Percentiles rank a stretch among this genome's conserved stretches.
phyloP scores from a whole-genome alignment of 1,139 yeast genomes.

The Magnusiomyces fungicola region DNA sequence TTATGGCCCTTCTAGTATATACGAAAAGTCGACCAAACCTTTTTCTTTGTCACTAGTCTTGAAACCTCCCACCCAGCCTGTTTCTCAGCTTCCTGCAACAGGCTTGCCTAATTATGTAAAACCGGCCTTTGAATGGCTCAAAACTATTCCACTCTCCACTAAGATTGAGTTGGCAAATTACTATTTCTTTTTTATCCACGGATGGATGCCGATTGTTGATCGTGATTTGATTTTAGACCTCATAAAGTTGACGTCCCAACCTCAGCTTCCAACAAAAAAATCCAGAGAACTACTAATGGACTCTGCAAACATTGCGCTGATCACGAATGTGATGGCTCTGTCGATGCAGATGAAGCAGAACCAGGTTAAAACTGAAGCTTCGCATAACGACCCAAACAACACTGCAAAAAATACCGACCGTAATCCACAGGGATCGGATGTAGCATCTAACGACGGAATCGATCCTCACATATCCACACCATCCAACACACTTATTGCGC shows the following conservation, averaged over 20 bases:
- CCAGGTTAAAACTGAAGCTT: neutral
- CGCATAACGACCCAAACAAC: neutral
- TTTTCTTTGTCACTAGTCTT: conserved; percentile 7
- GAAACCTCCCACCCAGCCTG: neutral
- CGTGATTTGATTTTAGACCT: neutral
- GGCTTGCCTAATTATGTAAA: neutral
- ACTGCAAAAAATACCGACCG: neutral
- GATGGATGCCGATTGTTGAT: conserved; percentile 22
- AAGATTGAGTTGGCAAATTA: conserved; percentile 13
- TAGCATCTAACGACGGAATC: neutral
- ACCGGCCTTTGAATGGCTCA: conserved; percentile 1
- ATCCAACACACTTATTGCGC: neutral
- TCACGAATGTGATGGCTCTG: neutral
- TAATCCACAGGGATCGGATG: neutral
- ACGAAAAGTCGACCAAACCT: conserved; percentile 6
- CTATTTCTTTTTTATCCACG: conserved; percentile 18
- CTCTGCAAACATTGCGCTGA: neutral
- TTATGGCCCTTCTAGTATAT: conserved; percentile 6
- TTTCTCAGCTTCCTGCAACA: neutral
- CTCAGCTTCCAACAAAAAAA: neutral
- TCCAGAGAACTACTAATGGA: neutral
- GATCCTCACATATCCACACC: neutral
- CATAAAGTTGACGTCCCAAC: neutral
- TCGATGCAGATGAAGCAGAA: neutral
- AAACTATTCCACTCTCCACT: conserved; percentile 8